Base-by-base conservation (phyloP, 73 alveolate genomes). In the Paramecium sexaurelia region DNA sequence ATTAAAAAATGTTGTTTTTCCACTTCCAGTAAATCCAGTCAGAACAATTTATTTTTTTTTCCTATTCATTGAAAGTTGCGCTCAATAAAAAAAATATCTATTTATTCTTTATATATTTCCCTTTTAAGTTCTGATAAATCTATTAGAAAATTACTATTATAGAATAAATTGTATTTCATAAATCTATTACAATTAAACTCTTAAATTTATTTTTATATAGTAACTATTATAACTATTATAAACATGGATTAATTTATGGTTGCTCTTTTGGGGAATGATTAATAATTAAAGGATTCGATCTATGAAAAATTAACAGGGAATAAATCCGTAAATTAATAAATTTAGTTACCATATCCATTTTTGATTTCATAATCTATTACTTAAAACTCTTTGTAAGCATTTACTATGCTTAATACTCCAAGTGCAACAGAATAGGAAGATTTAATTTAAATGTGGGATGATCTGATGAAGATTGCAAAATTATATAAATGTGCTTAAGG, bases 1-100 rank as follows among this genome's bases (percentile, higher is more conserved):
- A 36, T 86, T 86, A 33, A 86, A 86, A 6, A 57, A 0, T 6
- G 93, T 19, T 0, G 93, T 86, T 41, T 86, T 86, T 0, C 93
- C 93, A 35, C 78, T 6, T 1, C 93, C 93, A 6, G 43, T 51
- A 5, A 10, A 32, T 0, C 93, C 93, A 0, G 32, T 32, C 0
- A 85, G 41, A 22, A 84, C 92, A 47, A 15, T 15, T 15, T 35
- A 6, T 35, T 35, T 35, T 35, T 35, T n/a, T n/a, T n/a, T n/a
- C n/a, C n/a, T 35, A 35, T 35, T 35, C 41, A 35, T 35, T 6
- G 2, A 35, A 35, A 4, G 6, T 35, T 35, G 6, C 6, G 2
- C 6, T 35, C 41, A 35, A 2, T 35, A 4, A 4, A 2, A 35
- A 4, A 35, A 35, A 35, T 35, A 35, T 35, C 7, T 13, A 15